Percentiles rank a stretch among this genome's conserved stretches.
Conservation (phyloP, 352 stramenopile species). For the Globisporangium emineosum region DNA sequence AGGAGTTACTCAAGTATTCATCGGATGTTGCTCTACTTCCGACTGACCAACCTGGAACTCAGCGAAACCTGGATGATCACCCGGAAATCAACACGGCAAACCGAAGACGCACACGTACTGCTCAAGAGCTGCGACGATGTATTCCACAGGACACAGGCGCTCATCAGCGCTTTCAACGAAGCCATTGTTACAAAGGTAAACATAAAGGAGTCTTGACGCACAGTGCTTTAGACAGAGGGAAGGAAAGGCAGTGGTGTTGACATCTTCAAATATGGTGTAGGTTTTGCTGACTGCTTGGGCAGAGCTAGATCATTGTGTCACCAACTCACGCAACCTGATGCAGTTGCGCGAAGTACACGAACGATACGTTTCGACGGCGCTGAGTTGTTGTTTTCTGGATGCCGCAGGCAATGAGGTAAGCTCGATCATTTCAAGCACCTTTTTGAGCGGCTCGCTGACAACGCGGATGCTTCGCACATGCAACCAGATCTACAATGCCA, state of each 20-base stretch:
- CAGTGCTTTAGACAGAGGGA: background rate
- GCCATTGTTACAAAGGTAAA: conserved; percentile 41
- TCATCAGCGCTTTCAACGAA: conserved; percentile 46
- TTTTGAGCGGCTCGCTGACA: background rate
- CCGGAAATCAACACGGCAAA: conserved; percentile 24
- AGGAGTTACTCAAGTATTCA: conserved; percentile 39
- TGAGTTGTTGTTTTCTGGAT: conserved; percentile 45
- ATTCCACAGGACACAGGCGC: conserved; percentile 39
- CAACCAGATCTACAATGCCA: conserved; percentile 29
- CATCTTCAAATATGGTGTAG: conserved; percentile 18
- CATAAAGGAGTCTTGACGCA: background rate
- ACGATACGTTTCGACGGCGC: conserved; percentile 29
- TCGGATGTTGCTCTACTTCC: conserved; percentile 39
- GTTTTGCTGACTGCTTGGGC: conserved; percentile 40
- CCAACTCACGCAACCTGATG: conserved; percentile 23
- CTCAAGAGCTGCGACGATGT: conserved; percentile 28
- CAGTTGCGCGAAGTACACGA: conserved; percentile 35
- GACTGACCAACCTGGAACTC: conserved; percentile 42
- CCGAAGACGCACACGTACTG: conserved; percentile 11
- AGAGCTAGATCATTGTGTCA: conserved; percentile 21
- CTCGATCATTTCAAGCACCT: no score
- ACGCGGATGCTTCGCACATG: background rate
- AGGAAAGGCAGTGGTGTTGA: background rate
- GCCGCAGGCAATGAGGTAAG: conserved; percentile 22
- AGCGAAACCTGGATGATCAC: conserved; percentile 35